phyloP scores from a whole-genome alignment of 805 yeast species.

The Lachancea thermotolerans region DNA sequence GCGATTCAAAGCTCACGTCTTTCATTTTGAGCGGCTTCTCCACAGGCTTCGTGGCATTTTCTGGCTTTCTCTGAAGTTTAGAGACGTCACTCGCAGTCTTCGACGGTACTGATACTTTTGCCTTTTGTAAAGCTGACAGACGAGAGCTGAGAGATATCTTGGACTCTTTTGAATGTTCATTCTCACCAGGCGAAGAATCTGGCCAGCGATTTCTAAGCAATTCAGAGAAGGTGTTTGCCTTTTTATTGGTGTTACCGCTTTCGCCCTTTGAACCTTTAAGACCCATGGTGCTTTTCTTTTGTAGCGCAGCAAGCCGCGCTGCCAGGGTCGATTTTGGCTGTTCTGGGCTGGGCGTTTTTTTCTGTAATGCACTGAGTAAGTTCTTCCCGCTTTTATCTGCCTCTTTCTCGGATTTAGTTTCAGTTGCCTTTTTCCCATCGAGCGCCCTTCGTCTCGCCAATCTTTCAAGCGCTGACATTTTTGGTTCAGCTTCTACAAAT shows the following conservation, averaged over 20 bases:
- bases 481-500: conserved; percentile 1
- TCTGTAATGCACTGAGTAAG: not conserved
- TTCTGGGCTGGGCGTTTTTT: not conserved
- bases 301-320: too few species aligned
- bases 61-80: not conserved
- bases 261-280: too few species aligned
- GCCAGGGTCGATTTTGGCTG: too few species aligned
- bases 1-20: not conserved
- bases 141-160: not conserved
- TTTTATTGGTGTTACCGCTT: too few species aligned
- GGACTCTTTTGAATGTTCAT: not conserved
- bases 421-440: not conserved
- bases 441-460: conserved; percentile 39
- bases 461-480: conserved; percentile 38
- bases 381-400: not conserved
- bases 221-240: too few species aligned
- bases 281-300: too few species aligned
- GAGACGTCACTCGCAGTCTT: not conserved
- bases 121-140: not conserved
- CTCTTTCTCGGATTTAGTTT: not conserved
- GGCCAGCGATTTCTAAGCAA: too few species aligned
- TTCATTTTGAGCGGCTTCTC: not conserved
- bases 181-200: too few species aligned
- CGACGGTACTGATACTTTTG: not conserved
- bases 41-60: not conserved